Conservation (phyloP, 495 filamentous ascomycete genomes). For the Lophiotrema nucula region DNA sequence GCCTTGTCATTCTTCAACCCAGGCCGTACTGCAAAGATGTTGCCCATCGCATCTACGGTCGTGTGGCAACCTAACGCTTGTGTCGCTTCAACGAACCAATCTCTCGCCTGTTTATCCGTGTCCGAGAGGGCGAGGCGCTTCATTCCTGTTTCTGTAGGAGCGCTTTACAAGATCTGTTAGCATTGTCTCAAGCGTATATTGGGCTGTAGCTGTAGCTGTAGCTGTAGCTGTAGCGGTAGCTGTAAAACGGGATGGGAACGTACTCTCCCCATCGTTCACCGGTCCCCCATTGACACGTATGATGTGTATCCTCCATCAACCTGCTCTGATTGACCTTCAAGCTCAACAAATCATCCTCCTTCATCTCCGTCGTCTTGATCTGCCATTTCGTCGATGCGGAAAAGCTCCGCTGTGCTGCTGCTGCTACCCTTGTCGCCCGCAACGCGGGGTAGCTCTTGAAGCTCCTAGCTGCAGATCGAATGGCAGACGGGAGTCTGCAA, state of each 20-base stretch:
- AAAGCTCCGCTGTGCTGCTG: neutral
- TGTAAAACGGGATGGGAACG: slow-evolving; percentile 35
- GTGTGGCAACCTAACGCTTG: slow-evolving; percentile 61
- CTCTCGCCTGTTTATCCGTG: slow-evolving; percentile 66
- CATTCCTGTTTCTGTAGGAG: slow-evolving; percentile 63
- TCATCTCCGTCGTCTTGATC: slow-evolving; percentile 40
- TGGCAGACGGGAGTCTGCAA: slow-evolving; percentile 4
- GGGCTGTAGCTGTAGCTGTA: too few relatives aligned
- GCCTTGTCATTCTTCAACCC: slow-evolving; percentile 55
- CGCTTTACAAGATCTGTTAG: slow-evolving; percentile 39
- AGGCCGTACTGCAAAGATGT: slow-evolving; percentile 71
- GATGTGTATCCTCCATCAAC: slow-evolving; percentile 61
- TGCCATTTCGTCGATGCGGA: slow-evolving; percentile 13
- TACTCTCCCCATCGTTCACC: slow-evolving; percentile 66
- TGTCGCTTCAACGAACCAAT: slow-evolving; percentile 73
- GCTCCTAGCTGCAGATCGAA: neutral
- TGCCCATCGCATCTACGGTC: slow-evolving; percentile 63
- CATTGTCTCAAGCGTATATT: neutral
- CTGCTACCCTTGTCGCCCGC: neutral
- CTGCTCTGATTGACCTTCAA: slow-evolving; percentile 59
- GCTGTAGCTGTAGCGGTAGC: too few relatives aligned
- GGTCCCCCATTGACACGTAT: slow-evolving; percentile 66
- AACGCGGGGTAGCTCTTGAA: slow-evolving; percentile 6
- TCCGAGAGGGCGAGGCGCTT: slow-evolving; percentile 66
- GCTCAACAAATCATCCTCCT: slow-evolving; percentile 36